phyloP scores from a whole-genome alignment of 2,329 filamentous ascomycete species.

The Pseudogymnoascus destructans region DNA sequence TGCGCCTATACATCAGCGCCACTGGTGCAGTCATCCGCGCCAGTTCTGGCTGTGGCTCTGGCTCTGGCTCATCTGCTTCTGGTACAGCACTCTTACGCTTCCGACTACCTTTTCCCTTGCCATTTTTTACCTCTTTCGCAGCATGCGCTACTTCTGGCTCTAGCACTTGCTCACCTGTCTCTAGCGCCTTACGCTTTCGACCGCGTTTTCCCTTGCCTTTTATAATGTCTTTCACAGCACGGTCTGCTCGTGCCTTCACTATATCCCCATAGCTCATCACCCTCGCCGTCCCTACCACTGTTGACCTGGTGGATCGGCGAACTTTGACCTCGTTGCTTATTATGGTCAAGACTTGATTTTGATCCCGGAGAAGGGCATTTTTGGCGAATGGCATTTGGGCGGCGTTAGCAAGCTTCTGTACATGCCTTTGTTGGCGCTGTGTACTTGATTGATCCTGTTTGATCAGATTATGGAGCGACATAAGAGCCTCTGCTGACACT shows the following conservation, averaged over 20 bases:
- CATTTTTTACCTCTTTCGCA: constrained; percentile 14
- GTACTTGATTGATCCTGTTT: not conserved
- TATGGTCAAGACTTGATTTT: constrained; percentile 4
- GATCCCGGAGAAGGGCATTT: not conserved
- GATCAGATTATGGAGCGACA: not conserved
- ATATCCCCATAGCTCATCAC: constrained; percentile 26
- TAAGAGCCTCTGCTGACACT: not conserved
- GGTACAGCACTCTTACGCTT: constrained; percentile 15
- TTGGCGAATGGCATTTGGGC: not conserved
- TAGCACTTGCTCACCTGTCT: constrained; percentile 9
- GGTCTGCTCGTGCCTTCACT: constrained; percentile 15
- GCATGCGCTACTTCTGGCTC: not conserved
- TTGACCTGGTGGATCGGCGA: constrained; percentile 14
- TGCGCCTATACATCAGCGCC: constrained; percentile 5
- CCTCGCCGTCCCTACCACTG: constrained; percentile 17
- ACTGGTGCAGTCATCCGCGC: constrained; percentile 14
- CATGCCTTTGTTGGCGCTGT: not conserved
- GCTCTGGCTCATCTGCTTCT: constrained; percentile 12
- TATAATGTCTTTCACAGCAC: constrained; percentile 12
- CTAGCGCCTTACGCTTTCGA: constrained; percentile 15
- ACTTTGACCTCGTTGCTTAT: constrained; percentile 18
- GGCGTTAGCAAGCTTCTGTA: not conserved
- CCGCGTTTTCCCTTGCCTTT: constrained; percentile 15
- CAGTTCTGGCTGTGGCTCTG: constrained; percentile 15
- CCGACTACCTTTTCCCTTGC: constrained; percentile 15